Base-by-base conservation (phyloP, 306 rosid species). In the Cucurbita ficifolia region DNA sequence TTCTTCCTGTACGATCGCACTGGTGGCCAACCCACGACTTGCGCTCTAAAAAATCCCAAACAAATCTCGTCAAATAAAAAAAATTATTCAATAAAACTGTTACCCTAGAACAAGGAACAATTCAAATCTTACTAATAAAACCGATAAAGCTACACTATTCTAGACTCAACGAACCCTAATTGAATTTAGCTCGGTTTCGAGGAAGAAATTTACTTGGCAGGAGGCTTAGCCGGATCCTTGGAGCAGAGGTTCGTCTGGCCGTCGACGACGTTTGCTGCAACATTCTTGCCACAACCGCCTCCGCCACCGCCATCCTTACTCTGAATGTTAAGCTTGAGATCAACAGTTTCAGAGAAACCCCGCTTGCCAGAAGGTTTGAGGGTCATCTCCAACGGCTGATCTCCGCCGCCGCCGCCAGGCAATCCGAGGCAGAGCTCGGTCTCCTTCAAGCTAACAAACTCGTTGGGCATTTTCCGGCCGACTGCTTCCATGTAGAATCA, bases 1-100 rank as follows among this genome's bases (percentile, higher is more conserved):
- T 86, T 88, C 86, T 86, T 88, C 67, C 95, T 78, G 81, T 81
- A 84, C 18, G 95, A 88, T 22, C 91, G 72, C 86, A 88, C 91
- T 54, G 95, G 95, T 69, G 95, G 95, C 95, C 95, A 88, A 33
- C 95, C 95, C 80, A 88, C 91, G 6, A 86, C 95, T 57, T 88
- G 95, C 62, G 91, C 81, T 84, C 95, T 88, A 84, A 72, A 86
- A 72, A 12, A 14, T 8, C 9, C 18, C 67, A 9, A 33, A 13
- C 40, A 33, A 59, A 13, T 14, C 33, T 14, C 8, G 8, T 29
- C 3, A 33, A 45, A 13, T 22, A 1, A 1, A 36, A 19, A 55
- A 58, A 58, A 60, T 60, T 36, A 60, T 35, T 16, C 65, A 59
- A 33, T 13, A 10, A 2, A 1, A 22, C 6, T 21, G 35, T 18